Conservation (phyloP, 2,329 filamentous ascomycete genomes). For the Penicillium corylophilum region DNA sequence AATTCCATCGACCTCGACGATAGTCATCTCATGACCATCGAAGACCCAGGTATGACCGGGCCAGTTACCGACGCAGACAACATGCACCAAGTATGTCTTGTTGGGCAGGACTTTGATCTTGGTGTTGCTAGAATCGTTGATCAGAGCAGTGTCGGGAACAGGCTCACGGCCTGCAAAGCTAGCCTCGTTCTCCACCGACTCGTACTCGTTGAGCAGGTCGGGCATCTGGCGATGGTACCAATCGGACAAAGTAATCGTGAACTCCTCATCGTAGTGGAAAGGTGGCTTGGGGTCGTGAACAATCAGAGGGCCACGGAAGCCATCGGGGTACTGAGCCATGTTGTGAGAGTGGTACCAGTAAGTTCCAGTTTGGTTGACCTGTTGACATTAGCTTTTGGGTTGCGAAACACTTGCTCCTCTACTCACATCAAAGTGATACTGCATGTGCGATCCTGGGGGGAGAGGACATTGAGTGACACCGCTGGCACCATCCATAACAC, state of each 20-base stretch:
- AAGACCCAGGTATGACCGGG: slow-evolving; percentile 51
- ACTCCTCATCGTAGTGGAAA: slow-evolving; percentile 63
- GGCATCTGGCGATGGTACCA: slow-evolving; percentile 67
- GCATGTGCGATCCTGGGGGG: slow-evolving; percentile 62
- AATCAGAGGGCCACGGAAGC: slow-evolving; percentile 63
- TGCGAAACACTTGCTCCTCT: neutral
- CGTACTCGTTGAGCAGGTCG: slow-evolving; percentile 47
- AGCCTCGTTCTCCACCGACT: slow-evolving; percentile 40
- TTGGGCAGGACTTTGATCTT: slow-evolving; percentile 61
- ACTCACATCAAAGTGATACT: slow-evolving; percentile 62
- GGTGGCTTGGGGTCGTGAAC: slow-evolving; percentile 63
- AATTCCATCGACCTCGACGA: slow-evolving; percentile 40
- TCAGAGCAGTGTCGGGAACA: slow-evolving; percentile 65
- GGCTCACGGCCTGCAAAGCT: slow-evolving; percentile 60
- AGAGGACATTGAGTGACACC: slow-evolving; percentile 69
- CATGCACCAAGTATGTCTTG: slow-evolving; percentile 70
- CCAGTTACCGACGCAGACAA: slow-evolving; percentile 74
- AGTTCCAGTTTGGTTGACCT: slow-evolving; percentile 65
- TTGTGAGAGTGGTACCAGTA: slow-evolving; percentile 79
- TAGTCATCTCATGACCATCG: slow-evolving; percentile 42
- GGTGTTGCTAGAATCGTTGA: slow-evolving; percentile 68
- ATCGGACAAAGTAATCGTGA: slow-evolving; percentile 65
- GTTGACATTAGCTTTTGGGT: slow-evolving; percentile 9
- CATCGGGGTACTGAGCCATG: slow-evolving; percentile 68
- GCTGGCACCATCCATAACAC: slow-evolving; percentile 68